Conservation (phyloP, 2,329 filamentous ascomycete genomes). For the Ophiostoma perfectum region DNA sequence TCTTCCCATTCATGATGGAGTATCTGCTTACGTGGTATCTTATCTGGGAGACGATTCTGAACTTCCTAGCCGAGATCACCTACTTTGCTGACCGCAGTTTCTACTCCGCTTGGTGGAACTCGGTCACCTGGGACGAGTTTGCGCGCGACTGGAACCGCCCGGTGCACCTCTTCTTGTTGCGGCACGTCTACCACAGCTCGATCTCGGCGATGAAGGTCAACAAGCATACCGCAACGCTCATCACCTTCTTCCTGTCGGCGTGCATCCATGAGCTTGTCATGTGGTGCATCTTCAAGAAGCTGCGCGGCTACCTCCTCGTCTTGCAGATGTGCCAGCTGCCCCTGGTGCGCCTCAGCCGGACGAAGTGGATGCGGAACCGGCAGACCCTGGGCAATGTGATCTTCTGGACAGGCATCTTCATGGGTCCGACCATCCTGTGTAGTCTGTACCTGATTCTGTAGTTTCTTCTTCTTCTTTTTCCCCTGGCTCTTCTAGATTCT, state of each 20-base stretch:
- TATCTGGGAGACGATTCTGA: conserved; percentile 72
- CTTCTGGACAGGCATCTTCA: conserved; percentile 76
- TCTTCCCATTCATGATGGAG: conserved; percentile 75
- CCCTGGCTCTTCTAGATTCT: not conserved
- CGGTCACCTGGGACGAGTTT: conserved; percentile 65
- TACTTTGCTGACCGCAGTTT: conserved; percentile 73
- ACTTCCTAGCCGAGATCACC: conserved; percentile 70
- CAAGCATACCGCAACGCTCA: conserved; percentile 65
- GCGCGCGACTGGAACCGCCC: conserved; percentile 74
- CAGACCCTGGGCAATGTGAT: conserved; percentile 64
- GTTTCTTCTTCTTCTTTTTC: conserved; percentile 4
- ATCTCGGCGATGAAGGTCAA: conserved; percentile 68
- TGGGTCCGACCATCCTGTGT: conserved; percentile 63
- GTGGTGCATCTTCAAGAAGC: conserved; percentile 74
- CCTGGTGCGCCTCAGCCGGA: conserved; percentile 61
- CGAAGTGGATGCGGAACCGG: conserved; percentile 57
- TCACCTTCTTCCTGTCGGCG: conserved; percentile 68
- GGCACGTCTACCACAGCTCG: conserved; percentile 73
- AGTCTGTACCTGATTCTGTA: conserved; percentile 56
- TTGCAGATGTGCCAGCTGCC: conserved; percentile 71
- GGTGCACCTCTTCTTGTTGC: conserved; percentile 69
- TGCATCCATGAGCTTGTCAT: conserved; percentile 71
- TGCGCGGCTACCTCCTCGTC: conserved; percentile 67
- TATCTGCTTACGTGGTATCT: conserved; percentile 74
- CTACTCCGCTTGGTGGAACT: conserved; percentile 61